Conservation (phyloP, 352 stramenopile genomes). For the Globisporangium nunn region DNA sequence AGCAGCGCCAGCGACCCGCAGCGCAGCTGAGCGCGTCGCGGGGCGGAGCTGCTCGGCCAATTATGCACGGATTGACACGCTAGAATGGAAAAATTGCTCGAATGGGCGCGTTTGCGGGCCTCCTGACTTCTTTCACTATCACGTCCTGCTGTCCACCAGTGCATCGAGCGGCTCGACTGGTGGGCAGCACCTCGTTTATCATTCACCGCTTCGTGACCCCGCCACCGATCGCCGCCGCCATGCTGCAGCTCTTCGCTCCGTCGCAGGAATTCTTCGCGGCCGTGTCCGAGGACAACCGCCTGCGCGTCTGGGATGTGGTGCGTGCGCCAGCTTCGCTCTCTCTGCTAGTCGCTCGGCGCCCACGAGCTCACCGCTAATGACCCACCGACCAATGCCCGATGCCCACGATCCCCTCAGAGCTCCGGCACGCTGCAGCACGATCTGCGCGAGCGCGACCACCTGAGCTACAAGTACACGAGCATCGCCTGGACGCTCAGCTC, state of each 20-base stretch:
- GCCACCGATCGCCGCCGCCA: constrained; percentile 4
- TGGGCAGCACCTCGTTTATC: constrained; percentile 2
- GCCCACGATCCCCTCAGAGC: constrained; percentile 13
- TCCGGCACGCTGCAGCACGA: constrained; percentile 63
- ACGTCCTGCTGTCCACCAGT: neutral
- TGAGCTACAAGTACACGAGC: constrained; percentile 79
- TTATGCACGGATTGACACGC: neutral
- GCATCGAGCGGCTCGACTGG: constrained; percentile 2
- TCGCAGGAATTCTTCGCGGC: constrained; percentile 72
- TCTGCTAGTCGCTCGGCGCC: neutral
- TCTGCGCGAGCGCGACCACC: constrained; percentile 76
- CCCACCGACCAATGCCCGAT: neutral
- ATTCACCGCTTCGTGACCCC: neutral
- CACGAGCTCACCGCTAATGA: no score
- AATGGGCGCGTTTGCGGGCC: no score
- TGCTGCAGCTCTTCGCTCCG: constrained; percentile 69
- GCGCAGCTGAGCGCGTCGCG: no score
- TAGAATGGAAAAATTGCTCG: neutral
- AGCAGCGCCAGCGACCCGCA: no score
- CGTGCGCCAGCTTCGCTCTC: constrained; percentile 9
- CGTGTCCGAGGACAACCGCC: constrained; percentile 75
- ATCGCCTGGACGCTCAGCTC: constrained; percentile 54
- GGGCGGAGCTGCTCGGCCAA: neutral
- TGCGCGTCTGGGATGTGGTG: constrained; percentile 81
- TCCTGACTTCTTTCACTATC: neutral